Evolutionary conservation across 192 early-diverging fungal genomes (phyloP).

Genomic region (Gaertneriomyces semiglobifer): DNA sequence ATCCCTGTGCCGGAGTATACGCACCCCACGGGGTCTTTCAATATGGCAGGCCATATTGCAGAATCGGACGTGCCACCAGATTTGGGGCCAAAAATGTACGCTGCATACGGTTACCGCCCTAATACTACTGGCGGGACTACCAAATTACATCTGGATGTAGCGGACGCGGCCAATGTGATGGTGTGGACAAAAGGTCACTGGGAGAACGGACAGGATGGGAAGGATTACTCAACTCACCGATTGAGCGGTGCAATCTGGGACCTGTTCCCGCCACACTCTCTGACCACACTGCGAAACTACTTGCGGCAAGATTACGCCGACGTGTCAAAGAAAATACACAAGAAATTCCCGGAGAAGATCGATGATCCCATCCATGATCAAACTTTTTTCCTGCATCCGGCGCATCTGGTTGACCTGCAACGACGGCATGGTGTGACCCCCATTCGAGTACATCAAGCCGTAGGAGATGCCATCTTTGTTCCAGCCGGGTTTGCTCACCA

Average conservation of each 20-base stretch:
- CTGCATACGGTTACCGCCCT: conserved; percentile 57
- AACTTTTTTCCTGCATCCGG: conserved; percentile 53
- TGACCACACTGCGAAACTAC: conserved; percentile 5
- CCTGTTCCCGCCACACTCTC: conserved; percentile 20
- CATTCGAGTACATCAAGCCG: conserved; percentile 63
- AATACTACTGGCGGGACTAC: conserved; percentile 62
- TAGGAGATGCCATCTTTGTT: conserved; percentile 73
- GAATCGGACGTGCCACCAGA: conserved; percentile 57
- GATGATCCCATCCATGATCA: conserved; percentile 70
- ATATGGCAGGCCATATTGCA: conserved; percentile 59
- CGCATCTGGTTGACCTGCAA: conserved; percentile 39
- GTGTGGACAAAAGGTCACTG: conserved; percentile 33
- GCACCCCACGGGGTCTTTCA: conserved; percentile 47
- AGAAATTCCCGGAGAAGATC: neutral
- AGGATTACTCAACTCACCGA: neutral
- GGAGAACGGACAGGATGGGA: neutral
- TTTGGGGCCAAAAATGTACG: conserved; percentile 75
- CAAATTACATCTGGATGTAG: conserved; percentile 73
- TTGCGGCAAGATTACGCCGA: conserved; percentile 2
- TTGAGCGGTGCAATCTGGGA: conserved; percentile 26
- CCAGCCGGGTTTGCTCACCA: conserved; percentile 76
- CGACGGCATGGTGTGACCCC: conserved; percentile 37
- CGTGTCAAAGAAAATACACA: neutral
- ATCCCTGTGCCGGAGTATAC: conserved; percentile 60
- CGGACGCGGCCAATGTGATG: conserved; percentile 79